Conservation (phyloP, 495 filamentous ascomycete species). For the Hypoxylon cercidicola region DNA sequence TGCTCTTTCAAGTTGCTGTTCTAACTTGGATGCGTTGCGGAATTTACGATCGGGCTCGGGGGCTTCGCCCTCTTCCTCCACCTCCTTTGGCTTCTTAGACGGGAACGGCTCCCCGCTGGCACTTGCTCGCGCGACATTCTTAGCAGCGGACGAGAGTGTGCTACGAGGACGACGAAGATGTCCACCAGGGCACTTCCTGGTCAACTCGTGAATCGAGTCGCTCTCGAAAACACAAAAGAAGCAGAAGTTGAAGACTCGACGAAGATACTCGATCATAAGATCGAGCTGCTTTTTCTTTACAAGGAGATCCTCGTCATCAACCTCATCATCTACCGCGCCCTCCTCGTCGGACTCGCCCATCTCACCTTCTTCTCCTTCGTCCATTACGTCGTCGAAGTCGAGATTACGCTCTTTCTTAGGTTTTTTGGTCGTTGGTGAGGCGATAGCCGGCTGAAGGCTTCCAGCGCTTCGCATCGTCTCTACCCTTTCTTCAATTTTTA, state of each 20-base stretch:
- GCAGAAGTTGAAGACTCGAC: constrained; percentile 97
- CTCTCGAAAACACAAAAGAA: constrained; percentile 99
- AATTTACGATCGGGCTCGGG: constrained; percentile 71
- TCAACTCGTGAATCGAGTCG: constrained; percentile 95
- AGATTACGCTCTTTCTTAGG: constrained; percentile 64
- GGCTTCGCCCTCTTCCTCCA: constrained; percentile 69
- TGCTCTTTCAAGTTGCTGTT: constrained; percentile 90
- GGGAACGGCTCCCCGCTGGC: constrained; percentile 84
- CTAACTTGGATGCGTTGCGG: constrained; percentile 75
- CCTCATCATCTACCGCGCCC: constrained; percentile 82
- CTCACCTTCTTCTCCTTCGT: constrained; percentile 77
- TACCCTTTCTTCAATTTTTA: constrained; percentile 86
- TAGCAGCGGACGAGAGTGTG: constrained; percentile 81
- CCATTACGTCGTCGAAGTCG: constrained; percentile 74
- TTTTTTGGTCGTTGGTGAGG: constrained; percentile 69
- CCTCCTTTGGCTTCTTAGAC: constrained; percentile 74
- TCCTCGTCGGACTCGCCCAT: constrained; percentile 73
- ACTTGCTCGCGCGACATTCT: constrained; percentile 85
- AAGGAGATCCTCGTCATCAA: constrained; percentile 88
- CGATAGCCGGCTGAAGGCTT: constrained; percentile 72
- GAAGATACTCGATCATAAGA: constrained; percentile 93
- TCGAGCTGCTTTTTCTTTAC: constrained; percentile 97
- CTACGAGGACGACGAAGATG: constrained; percentile 91
- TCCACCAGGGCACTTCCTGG: constrained; percentile 93
- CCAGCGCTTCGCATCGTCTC: constrained; percentile 79